These are phyloP conservation scores for Geosmithia putterillii DNA, from an alignment of 2,329 filamentous ascomycete genomes.

Conservation along the genomic window DNA sequence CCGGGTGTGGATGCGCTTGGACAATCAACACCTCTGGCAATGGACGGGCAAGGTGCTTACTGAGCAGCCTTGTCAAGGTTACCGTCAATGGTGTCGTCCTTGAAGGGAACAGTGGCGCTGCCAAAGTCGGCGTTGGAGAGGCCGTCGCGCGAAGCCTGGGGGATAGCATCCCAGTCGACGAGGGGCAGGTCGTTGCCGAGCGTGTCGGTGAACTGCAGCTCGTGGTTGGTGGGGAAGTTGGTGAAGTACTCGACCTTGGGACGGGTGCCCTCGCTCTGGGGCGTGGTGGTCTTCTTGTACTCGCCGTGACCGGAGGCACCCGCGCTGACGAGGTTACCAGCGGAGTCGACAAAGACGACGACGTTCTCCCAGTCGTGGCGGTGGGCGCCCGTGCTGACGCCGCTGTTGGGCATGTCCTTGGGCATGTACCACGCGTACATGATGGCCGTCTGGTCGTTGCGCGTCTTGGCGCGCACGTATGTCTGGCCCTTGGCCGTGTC, in stretches of 20 bases:
- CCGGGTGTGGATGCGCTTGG: no score
- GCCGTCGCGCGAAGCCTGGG: constrained; percentile 17
- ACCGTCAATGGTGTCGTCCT: constrained; percentile 11
- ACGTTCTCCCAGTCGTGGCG: constrained; percentile 28
- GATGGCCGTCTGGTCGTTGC: constrained; percentile 9
- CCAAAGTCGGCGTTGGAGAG: constrained; percentile 25
- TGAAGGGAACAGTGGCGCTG: constrained; percentile 26
- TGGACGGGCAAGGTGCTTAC: no score
- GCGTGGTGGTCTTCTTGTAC: constrained; percentile 10
- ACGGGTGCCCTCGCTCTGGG: constrained; percentile 8
- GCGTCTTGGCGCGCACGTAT: constrained; percentile 11
- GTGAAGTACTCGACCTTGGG: constrained; percentile 19
- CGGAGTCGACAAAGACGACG: constrained; percentile 18
- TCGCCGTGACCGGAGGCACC: constrained; percentile 15
- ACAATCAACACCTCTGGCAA: no score
- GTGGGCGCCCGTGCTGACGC: constrained; percentile 17
- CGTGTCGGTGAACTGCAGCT: constrained; percentile 18
- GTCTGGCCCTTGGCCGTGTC: constrained; percentile 20
- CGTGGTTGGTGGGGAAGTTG: constrained; percentile 18
- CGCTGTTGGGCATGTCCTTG: constrained; percentile 26
- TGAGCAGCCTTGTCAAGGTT: constrained; percentile 1
- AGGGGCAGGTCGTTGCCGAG: constrained; percentile 24
- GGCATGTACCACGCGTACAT: constrained; percentile 34
- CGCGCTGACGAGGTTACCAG: constrained; percentile 11
- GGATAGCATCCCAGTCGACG: constrained; percentile 28